Conservation (phyloP, 2,329 filamentous ascomycete species). For the Aspergillus pseudoglaucus region DNA sequence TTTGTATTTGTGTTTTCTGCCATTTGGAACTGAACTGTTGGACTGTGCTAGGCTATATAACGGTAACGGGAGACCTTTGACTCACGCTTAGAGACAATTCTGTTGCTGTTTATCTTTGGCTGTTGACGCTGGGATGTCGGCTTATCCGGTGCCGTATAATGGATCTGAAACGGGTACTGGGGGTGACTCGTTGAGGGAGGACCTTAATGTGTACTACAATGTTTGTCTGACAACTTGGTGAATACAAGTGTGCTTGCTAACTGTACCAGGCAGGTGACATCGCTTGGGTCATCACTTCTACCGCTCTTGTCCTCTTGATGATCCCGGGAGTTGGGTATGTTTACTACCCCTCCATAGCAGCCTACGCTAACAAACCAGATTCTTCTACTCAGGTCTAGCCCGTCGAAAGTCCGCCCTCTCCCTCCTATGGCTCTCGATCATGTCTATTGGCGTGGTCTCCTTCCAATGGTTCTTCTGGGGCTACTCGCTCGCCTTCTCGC, state of each 20-base stretch:
- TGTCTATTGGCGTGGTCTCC: constrained; percentile 69
- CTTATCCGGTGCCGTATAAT: constrained; percentile 53
- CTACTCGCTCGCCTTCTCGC: constrained; percentile 76
- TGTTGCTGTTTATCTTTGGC: not conserved
- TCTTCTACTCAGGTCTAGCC: constrained; percentile 89
- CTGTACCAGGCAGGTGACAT: constrained; percentile 65
- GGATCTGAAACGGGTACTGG: constrained; percentile 54
- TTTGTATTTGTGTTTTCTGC: not conserved
- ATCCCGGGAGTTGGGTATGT: constrained; percentile 75
- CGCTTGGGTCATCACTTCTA: constrained; percentile 69
- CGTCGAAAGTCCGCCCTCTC: constrained; percentile 83
- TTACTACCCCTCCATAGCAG: too few relatives aligned
- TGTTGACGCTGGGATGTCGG: constrained; percentile 21
- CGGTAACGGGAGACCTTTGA: too few relatives aligned
- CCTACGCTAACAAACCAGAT: constrained; percentile 44
- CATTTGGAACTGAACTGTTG: not conserved
- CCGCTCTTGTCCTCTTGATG: constrained; percentile 82
- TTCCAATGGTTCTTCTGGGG: constrained; percentile 98
- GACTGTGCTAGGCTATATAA: not conserved
- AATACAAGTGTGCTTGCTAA: constrained; percentile 7
- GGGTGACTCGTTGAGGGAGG: constrained; percentile 58
- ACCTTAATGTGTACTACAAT: constrained; percentile 82
- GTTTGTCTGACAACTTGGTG: constrained; percentile 12
- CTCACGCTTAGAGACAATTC: not conserved
- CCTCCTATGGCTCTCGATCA: constrained; percentile 76